These are phyloP conservation scores for Auriscalpium vulgare DNA, from an alignment of 768 basidiomycete genomes.

Conservation along the genomic window DNA sequence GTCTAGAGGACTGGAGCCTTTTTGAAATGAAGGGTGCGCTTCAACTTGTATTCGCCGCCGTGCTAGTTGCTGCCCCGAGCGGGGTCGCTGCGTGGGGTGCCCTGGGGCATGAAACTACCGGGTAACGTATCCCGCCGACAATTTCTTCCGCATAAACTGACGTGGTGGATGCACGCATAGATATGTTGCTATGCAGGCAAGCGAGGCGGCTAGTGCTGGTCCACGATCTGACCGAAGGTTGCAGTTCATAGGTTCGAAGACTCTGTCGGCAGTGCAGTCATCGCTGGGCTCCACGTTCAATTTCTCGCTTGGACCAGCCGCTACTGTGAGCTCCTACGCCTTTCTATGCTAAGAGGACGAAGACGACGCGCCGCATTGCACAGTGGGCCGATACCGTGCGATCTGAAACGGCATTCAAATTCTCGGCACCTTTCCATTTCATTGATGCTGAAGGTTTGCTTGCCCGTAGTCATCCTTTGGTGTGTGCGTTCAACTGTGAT, in stretches of 20 bases:
- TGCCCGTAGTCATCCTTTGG: neutral
- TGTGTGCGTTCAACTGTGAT: neutral
- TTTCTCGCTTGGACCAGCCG: conserved; percentile 40
- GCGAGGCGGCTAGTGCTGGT: too few relatives aligned
- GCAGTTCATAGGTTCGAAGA: conserved; percentile 42
- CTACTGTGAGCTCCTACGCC: conserved; percentile 28
- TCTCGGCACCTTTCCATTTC: conserved; percentile 31
- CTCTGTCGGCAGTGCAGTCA: conserved; percentile 38
- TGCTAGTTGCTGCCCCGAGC: neutral
- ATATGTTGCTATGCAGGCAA: conserved; percentile 9
- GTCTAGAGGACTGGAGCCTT: too few relatives aligned
- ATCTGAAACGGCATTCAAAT: conserved; percentile 25
- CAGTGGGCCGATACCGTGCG: conserved; percentile 48
- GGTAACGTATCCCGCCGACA: conserved; percentile 10
- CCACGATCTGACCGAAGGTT: neutral
- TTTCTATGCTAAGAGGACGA: neutral
- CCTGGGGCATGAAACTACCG: conserved; percentile 19
- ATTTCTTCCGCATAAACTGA: neutral
- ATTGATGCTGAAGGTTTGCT: conserved; percentile 36
- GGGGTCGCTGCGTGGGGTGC: conserved; percentile 17
- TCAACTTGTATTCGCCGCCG: neutral
- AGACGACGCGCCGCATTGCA: neutral
- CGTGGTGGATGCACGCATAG: neutral
- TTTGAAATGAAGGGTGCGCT: conserved; percentile 2
- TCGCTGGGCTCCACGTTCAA: conserved; percentile 36